A percentile compares a stretch with the other conserved stretches of the same genome.
These are phyloP conservation scores for Kandelia obovata DNA, from an alignment of 345 rosid genomes.

Conservation along the genomic window DNA sequence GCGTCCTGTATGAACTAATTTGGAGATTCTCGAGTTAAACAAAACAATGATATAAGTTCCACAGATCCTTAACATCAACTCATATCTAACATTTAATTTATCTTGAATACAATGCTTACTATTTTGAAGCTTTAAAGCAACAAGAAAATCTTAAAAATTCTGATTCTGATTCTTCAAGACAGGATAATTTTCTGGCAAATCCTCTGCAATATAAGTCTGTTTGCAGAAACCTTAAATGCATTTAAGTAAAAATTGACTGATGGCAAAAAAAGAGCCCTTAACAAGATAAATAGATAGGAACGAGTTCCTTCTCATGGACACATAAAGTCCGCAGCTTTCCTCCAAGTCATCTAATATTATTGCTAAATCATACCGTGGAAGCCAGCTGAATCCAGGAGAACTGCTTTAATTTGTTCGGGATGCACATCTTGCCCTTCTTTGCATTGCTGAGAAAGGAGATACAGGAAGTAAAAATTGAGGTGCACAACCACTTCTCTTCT, in stretches of 20 bases:
- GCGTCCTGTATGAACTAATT: no score
- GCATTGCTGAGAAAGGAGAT: slow-evolving; percentile 59
- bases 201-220: background rate
- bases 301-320: background rate
- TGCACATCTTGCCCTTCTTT: slow-evolving; percentile 76
- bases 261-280: background rate
- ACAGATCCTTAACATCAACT: no score
- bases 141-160: slow-evolving; percentile 4
- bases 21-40: no score
- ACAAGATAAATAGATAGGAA: background rate
- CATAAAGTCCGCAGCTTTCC: background rate
- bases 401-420: slow-evolving; percentile 95
- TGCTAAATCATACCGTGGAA: slow-evolving; percentile 40
- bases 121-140: background rate
- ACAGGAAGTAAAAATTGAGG: background rate
- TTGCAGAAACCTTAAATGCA: background rate
- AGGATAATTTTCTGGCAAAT: no score
- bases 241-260: background rate
- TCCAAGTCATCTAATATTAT: background rate
- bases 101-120: background rate
- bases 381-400: slow-evolving; percentile 82
- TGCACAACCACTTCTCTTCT: background rate
- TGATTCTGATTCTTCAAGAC: slow-evolving; percentile 4
- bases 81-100: no score
- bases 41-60: no score